A percentile compares a stretch with the other conserved stretches of the same genome.
phyloP scores from a whole-genome alignment of 371 early-diverging fungal genomes.

The Mortierella sp. region DNA sequence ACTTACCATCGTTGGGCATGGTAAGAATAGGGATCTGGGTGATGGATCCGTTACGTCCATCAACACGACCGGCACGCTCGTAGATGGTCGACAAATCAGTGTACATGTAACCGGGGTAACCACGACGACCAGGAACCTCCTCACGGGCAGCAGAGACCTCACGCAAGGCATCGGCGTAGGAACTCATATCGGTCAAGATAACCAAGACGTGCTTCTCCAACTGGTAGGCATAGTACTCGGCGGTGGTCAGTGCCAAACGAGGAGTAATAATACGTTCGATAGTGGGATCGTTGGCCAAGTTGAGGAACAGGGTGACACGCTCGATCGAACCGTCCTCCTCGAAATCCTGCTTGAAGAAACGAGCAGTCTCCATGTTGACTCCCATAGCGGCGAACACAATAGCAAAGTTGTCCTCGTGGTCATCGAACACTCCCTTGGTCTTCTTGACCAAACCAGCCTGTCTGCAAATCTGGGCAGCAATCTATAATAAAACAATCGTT shows the following conservation, averaged over 20 bases:
- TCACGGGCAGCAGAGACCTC: slow-evolving; percentile 99
- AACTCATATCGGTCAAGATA: slow-evolving; percentile 99
- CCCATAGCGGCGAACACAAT: slow-evolving; percentile 99
- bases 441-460: slow-evolving; percentile 99
- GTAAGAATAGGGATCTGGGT: slow-evolving; percentile 99
- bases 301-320: slow-evolving; percentile 99
- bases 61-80: slow-evolving; percentile 99
- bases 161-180: slow-evolving; percentile 99
- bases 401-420: slow-evolving; percentile 99
- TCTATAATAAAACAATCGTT: slow-evolving; percentile 62
- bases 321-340: slow-evolving; percentile 99
- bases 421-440: slow-evolving; percentile 97
- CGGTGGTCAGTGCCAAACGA: slow-evolving; percentile 99
- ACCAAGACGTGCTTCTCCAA: slow-evolving; percentile 99
- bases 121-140: slow-evolving; percentile 99
- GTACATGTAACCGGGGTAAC: slow-evolving; percentile 99
- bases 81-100: slow-evolving; percentile 99
- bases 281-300: slow-evolving; percentile 99
- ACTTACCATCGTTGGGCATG: slow-evolving; percentile 99
- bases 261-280: slow-evolving; percentile 99
- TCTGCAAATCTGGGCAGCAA: slow-evolving; percentile 99
- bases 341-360: slow-evolving; percentile 99
- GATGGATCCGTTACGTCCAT: slow-evolving; percentile 99
- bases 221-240: slow-evolving; percentile 99
- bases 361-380: slow-evolving; percentile 99